Evolutionary conservation across 768 basidiomycete species (phyloP).

Genomic region (Hygrocybe coccinea): DNA sequence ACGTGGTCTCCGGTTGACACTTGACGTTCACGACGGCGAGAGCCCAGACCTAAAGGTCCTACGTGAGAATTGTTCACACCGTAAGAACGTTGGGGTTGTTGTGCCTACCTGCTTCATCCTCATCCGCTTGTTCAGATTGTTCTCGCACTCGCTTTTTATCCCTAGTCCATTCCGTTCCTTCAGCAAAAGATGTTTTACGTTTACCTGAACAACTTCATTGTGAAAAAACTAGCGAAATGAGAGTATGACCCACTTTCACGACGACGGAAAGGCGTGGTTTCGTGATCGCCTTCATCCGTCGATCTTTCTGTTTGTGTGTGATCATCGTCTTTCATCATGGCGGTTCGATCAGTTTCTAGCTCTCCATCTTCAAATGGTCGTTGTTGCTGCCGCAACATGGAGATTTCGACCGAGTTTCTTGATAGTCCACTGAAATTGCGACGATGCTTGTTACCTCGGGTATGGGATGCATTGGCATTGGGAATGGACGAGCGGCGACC

Average conservation of each 20-base stretch:
- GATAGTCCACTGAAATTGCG: neutral
- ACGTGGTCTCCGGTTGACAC: conserved; percentile 42
- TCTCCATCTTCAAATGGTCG: neutral
- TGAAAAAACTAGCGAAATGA: neutral
- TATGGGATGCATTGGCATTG: neutral
- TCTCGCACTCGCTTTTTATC: conserved; percentile 60
- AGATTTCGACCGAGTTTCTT: neutral
- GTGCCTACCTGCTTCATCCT: conserved; percentile 53
- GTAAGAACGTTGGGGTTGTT: neutral
- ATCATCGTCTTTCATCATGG: neutral
- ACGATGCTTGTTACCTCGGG: neutral
- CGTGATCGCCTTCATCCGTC: neutral
- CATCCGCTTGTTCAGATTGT: conserved; percentile 62
- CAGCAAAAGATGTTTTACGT: conserved; percentile 57
- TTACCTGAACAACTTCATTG: conserved; percentile 44
- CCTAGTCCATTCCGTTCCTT: conserved; percentile 40
- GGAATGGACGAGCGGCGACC: neutral
- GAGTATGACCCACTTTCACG: conserved; percentile 8
- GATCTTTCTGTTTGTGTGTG: too few species aligned
- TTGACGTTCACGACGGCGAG: conserved; percentile 36
- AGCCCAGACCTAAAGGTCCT: conserved; percentile 22
- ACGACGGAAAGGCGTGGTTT: neutral
- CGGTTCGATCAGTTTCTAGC: too few species aligned
- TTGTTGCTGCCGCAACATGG: neutral
- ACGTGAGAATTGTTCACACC: neutral